A percentile compares a stretch with the other conserved stretches of the same genome.
Conservation (phyloP, 306 rosid genomes). For the Cicer bijugum region DNA sequence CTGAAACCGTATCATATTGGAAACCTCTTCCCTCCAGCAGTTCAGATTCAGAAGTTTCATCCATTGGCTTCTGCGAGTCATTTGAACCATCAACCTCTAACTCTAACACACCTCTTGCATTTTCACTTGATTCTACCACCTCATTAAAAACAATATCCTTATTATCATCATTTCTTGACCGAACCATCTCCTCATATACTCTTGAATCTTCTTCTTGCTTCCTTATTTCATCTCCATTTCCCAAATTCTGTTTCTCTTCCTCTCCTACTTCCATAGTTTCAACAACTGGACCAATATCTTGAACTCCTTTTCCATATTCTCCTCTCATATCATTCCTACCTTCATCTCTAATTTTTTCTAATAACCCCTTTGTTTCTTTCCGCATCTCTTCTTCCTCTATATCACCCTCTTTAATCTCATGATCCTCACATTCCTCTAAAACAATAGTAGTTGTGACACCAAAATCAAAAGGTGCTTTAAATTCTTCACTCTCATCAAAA, state of each 20-base stretch:
- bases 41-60: slow-evolving; percentile 46
- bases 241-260: slow-evolving; percentile 2
- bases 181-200: slow-evolving; percentile 25
- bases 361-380: slow-evolving; percentile 54
- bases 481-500: slow-evolving; percentile 30
- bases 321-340: slow-evolving; percentile 42
- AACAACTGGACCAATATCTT: slow-evolving; percentile 1
- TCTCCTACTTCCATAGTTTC: slow-evolving; percentile 20
- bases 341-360: slow-evolving; percentile 62
- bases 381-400: slow-evolving; percentile 48
- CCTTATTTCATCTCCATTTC: background rate
- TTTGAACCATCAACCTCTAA: slow-evolving; percentile 20
- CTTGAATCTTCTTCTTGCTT: slow-evolving; percentile 15
- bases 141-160: slow-evolving; percentile 11
- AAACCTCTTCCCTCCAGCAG: slow-evolving; percentile 7
- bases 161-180: slow-evolving; percentile 31
- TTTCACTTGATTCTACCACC: slow-evolving; percentile 31
- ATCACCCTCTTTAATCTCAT: slow-evolving; percentile 42
- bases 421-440: slow-evolving; percentile 45
- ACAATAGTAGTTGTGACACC: slow-evolving; percentile 30
- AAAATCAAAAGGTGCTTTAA: slow-evolving; percentile 40
- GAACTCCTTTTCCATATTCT: slow-evolving; percentile 25
- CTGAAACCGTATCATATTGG: slow-evolving; percentile 9
- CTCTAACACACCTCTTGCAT: slow-evolving; percentile 10
- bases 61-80: slow-evolving; percentile 3